A percentile compares a stretch with the other conserved stretches of the same genome.
Conservation (phyloP, 805 yeast genomes). For the Myxozyma melibiosi region DNA sequence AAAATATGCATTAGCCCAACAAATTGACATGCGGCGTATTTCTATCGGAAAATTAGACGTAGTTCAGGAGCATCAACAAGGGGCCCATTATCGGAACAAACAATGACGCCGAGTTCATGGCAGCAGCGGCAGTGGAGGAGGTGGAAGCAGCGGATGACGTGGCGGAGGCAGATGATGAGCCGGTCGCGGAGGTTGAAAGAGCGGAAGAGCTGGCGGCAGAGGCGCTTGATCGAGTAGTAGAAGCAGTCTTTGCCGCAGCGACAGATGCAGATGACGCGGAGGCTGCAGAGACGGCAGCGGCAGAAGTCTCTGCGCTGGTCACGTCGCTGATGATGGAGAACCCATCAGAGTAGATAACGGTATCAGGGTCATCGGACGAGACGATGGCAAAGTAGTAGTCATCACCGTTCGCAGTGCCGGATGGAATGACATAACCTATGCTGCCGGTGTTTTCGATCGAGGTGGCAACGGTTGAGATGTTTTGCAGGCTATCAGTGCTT, state of each 20-base stretch:
- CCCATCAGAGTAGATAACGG: not conserved
- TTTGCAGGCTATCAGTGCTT: not conserved
- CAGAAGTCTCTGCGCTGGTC: slow-evolving; percentile 1
- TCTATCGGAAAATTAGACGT: not conserved
- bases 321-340: slow-evolving; percentile 2
- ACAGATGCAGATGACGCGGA: slow-evolving; percentile 5
- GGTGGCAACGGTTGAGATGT: slow-evolving; percentile 4
- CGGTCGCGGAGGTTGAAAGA: not conserved
- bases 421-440: slow-evolving; percentile 4
- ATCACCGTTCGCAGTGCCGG: not conserved
- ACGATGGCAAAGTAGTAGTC: slow-evolving; percentile 4
- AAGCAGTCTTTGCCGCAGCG: not conserved
- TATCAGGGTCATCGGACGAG: not conserved
- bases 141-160: not conserved
- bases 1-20: not conserved
- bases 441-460: slow-evolving; percentile 6
- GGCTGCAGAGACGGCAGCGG: slow-evolving; percentile 4
- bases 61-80: not conserved
- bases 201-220: not conserved
- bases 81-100: not conserved
- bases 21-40: not conserved
- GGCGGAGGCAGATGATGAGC: not conserved
- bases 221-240: not conserved
- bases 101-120: not conserved
- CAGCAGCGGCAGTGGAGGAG: not conserved